A percentile compares a stretch with the other conserved stretches of the same genome.
Evolutionary conservation across 1,284 basidiomycete species (phyloP).

Genomic region (Tranzscheliella williamsii): DNA sequence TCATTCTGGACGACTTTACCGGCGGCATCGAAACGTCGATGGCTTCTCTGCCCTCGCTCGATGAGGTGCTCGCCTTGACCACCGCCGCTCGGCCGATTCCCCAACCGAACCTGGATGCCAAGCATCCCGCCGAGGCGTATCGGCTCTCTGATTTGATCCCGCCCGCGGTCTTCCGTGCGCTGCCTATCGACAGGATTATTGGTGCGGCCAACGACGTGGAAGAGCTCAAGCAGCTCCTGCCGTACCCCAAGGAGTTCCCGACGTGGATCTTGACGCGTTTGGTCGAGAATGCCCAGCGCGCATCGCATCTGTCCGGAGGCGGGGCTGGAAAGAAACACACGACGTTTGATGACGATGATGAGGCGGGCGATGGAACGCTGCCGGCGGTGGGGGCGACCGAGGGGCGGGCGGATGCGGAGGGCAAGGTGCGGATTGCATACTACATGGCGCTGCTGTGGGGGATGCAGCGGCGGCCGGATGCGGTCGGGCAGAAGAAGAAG

Average conservation of each 20-base stretch:
- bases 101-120: slow-evolving; percentile 47
- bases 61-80: slow-evolving; percentile 36
- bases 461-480: slow-evolving; percentile 23
- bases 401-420: slow-evolving; percentile 32
- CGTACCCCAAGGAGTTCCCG: slow-evolving; percentile 29
- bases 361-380: slow-evolving; percentile 10
- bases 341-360: slow-evolving; percentile 24
- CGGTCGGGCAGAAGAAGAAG: slow-evolving; percentile 18
- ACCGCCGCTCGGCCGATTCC: slow-evolving; percentile 52
- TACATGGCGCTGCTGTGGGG: slow-evolving; percentile 36
- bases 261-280: slow-evolving; percentile 30
- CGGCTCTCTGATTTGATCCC: slow-evolving; percentile 48
- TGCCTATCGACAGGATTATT: slow-evolving; percentile 41
- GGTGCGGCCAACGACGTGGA: slow-evolving; percentile 19
- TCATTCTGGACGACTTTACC: slow-evolving; percentile 50
- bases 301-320: slow-evolving; percentile 18
- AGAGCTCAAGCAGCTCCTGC: slow-evolving; percentile 21
- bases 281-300: slow-evolving; percentile 33
- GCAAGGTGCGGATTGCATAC: slow-evolving; percentile 36
- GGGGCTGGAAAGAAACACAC: slow-evolving; percentile 15
- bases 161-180: slow-evolving; percentile 23
- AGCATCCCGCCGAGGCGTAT: slow-evolving; percentile 51
- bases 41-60: slow-evolving; percentile 35
- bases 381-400: slow-evolving; percentile 36
- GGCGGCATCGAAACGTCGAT: slow-evolving; percentile 47